These are phyloP conservation scores for Byssochlamys sp. DNA, from an alignment of 2,329 filamentous ascomycete genomes.

Conservation along the genomic window DNA sequence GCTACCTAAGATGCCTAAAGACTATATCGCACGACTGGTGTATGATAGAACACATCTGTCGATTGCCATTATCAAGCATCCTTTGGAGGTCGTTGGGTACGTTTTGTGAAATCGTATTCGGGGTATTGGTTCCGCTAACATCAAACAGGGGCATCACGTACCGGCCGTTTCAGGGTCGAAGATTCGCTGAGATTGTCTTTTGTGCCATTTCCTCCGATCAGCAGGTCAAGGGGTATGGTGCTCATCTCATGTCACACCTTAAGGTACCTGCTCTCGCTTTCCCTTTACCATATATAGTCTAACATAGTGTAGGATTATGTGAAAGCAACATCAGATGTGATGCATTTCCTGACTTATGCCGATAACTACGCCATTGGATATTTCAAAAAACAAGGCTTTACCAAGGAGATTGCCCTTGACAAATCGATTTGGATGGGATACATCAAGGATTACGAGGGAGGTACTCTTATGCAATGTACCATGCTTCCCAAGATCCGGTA, in stretches of 20 bases:
- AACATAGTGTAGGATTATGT: conserved; percentile 60
- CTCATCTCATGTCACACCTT: conserved; percentile 92
- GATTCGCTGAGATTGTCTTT: conserved; percentile 97
- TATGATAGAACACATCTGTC: conserved; percentile 94
- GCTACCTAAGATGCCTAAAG: conserved; percentile 96
- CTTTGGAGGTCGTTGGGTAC: conserved; percentile 73
- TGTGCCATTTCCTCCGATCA: conserved; percentile 96
- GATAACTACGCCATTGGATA: conserved; percentile 99
- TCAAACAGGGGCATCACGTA: conserved; percentile 77
- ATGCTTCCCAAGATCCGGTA: conserved; percentile 95
- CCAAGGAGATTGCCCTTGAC: conserved; percentile 91
- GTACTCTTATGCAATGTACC: conserved; percentile 97
- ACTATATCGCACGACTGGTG: conserved; percentile 93
- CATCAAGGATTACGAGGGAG: conserved; percentile 98
- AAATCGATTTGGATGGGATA: conserved; percentile 96
- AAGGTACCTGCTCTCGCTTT: conserved; percentile 47
- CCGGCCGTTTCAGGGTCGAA: conserved; percentile 78
- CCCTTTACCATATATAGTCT: neutral
- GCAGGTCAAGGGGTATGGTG: conserved; percentile 96
- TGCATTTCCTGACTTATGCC: conserved; percentile 97
- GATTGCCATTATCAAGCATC: conserved; percentile 95
- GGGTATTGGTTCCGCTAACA: conserved; percentile 7
- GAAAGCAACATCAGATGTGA: conserved; percentile 88
- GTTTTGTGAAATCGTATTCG: conserved; percentile 6
- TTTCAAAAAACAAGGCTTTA: conserved; percentile 98